These are phyloP conservation scores for Gloeopeniophorella convolvens DNA, from an alignment of 768 basidiomycete species.

Conservation along the genomic window DNA sequence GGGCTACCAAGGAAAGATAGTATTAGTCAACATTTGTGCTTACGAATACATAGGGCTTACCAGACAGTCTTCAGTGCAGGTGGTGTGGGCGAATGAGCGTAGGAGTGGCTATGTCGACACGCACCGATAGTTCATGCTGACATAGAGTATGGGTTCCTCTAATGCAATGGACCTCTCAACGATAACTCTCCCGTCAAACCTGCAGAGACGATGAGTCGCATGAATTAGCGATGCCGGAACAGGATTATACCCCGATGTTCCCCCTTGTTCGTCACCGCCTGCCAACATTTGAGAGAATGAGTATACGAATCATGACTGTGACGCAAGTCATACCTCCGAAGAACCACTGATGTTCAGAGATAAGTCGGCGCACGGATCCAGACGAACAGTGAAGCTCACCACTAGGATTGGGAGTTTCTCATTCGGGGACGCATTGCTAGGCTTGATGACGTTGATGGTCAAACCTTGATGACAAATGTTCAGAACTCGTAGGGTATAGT, in stretches of 20 bases:
- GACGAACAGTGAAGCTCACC: constrained; percentile 5
- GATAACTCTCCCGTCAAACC: constrained; percentile 4
- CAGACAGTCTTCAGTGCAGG: constrained; percentile 1
- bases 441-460: constrained; percentile 22
- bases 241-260: neutral
- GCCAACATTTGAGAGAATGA: too few species aligned
- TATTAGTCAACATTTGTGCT: neutral
- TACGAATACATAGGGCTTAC: neutral
- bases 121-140: constrained; percentile 25
- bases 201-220: neutral
- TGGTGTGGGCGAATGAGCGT: too few species aligned
- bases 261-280: neutral
- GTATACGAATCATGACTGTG: neutral
- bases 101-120: neutral
- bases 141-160: constrained; percentile 22
- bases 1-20: constrained; percentile 27
- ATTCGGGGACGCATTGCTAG: constrained; percentile 1
- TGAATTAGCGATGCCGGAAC: neutral
- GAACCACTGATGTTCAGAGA: constrained; percentile 19
- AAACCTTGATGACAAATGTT: constrained; percentile 22
- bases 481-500: too few species aligned
- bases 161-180: constrained; percentile 23
- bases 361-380: neutral
- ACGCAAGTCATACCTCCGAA: constrained; percentile 19
- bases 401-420: constrained; percentile 22